Percentiles rank a stretch among this genome's conserved stretches.
Conservation (phyloP, 441 rosid species). For the Populus tomentosa region DNA sequence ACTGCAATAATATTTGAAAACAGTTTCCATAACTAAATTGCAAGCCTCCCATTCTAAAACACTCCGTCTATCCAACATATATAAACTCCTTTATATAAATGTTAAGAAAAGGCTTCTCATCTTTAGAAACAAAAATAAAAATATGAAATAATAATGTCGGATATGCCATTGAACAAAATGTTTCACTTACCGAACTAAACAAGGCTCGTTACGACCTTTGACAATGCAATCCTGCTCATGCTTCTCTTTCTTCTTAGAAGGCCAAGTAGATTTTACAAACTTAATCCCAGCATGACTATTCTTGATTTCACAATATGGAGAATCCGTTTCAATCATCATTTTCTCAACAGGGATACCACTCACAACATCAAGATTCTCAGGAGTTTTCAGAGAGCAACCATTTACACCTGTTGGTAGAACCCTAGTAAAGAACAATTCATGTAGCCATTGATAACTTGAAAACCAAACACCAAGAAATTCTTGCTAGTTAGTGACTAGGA, state of each 20-base stretch:
- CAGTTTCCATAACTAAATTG: neutral
- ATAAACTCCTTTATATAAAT: neutral
- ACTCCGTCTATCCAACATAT: neutral
- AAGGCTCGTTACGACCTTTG: conserved; percentile 95
- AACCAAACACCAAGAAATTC: neutral
- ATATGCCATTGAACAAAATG: neutral
- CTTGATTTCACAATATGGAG: conserved; percentile 91
- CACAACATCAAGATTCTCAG: conserved; percentile 78
- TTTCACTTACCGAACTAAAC: conserved; percentile 72
- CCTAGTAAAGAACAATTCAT: neutral
- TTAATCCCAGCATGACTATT: conserved; percentile 77
- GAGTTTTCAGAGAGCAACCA: conserved; percentile 86
- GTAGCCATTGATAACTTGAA: neutral
- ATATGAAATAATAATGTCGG: neutral
- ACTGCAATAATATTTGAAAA: neutral
- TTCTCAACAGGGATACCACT: conserved; percentile 70
- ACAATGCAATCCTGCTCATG: conserved; percentile 66
- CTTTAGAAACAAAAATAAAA: neutral
- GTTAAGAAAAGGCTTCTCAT: neutral
- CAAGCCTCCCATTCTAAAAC: neutral
- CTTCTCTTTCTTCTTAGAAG: conserved; percentile 93
- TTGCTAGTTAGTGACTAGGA: neutral
- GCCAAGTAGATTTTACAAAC: conserved; percentile 65
- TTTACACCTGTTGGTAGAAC: conserved; percentile 58
- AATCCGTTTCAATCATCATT: conserved; percentile 98